Evolutionary conservation across 2,329 filamentous ascomycete genomes (phyloP), one percentile per base, ranked within the genome.

Genomic region (Chaetoscypha palmicola): DNA sequence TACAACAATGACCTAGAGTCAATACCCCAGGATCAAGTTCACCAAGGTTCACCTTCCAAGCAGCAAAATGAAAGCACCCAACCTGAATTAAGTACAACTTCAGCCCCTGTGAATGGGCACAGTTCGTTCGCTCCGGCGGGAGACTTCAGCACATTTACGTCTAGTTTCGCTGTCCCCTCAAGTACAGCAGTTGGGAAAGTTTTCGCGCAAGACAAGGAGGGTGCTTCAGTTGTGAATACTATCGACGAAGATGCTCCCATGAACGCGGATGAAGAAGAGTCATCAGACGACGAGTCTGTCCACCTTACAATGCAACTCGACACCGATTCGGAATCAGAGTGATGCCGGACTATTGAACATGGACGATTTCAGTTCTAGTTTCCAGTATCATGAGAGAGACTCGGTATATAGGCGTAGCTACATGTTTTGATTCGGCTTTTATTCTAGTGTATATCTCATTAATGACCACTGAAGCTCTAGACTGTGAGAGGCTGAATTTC

Each of bases 231-330:
- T 4, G 11, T 11, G 11, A 7, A n/a, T 10, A 24, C n/a, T 38
- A 21, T 4, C 14, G 16, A 45, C 9, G 38, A 36, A 20, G 50
- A 49, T 43, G 44, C 28, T 28, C 20, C 46, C 3, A 51, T 52
- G 21, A 30, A 41, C 30, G 51, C 54, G 22, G 52, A 54, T 14
- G 65, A 62, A 21, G 65, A 68, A 8, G 42, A 44, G 33, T 45
- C 38, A 23, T 69, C 66, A 46, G 70, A 69, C 46, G 69, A 70
- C 49, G 71, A 72, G 42, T 65, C 73, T 48, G 71, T 71, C 2
- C 63, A 66, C 22, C 59, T 74, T 31, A 57, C 46, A 9, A 59
- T 59, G 56, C 48, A 59, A 39, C 31, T 60, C 17, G 58, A 60
- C 41, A 52, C 46, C 3, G 55, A 58, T 24, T 58, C 57, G 7